Percentiles rank a stretch among this genome's conserved stretches.
phyloP scores from a whole-genome alignment of 257 asterid genomes.

The Echites panduratus region DNA sequence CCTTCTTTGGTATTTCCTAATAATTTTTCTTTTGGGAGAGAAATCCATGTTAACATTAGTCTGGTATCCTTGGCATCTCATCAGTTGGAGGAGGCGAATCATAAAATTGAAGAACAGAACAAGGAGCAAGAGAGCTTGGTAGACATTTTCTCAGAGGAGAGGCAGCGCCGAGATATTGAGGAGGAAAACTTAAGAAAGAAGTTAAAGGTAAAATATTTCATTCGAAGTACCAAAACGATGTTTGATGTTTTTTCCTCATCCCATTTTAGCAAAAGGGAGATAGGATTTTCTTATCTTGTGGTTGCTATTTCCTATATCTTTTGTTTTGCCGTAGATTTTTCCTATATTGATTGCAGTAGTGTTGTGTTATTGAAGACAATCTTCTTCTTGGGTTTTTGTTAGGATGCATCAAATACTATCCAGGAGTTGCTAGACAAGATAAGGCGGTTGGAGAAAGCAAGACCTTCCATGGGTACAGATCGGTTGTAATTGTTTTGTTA shows the following conservation, averaged over 20 bases:
- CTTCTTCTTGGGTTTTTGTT: neutral
- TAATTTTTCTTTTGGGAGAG: too few species aligned
- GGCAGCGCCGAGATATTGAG: constrained; percentile 65
- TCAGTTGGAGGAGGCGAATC: constrained; percentile 52
- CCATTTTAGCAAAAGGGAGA: neutral
- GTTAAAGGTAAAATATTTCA: constrained; percentile 45
- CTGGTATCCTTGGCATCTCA: constrained; percentile 7
- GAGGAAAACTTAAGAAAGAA: constrained; percentile 67
- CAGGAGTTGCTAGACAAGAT: constrained; percentile 56
- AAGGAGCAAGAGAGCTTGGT: constrained; percentile 73
- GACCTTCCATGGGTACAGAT: constrained; percentile 9
- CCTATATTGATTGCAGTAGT: neutral
- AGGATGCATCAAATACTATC: constrained; percentile 68
- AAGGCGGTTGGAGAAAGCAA: constrained; percentile 34
- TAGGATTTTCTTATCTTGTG: neutral
- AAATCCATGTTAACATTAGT: too few species aligned
- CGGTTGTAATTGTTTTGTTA: neutral
- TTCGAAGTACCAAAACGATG: neutral
- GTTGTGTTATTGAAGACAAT: neutral
- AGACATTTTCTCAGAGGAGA: constrained; percentile 83
- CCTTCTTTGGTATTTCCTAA: too few species aligned
- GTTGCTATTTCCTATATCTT: neutral
- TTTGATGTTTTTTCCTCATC: neutral
- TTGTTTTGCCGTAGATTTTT: neutral
- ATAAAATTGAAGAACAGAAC: constrained; percentile 44